These are phyloP conservation scores for Paramecium octaurelia DNA, from an alignment of 73 alveolate genomes.

Conservation along the genomic window DNA sequence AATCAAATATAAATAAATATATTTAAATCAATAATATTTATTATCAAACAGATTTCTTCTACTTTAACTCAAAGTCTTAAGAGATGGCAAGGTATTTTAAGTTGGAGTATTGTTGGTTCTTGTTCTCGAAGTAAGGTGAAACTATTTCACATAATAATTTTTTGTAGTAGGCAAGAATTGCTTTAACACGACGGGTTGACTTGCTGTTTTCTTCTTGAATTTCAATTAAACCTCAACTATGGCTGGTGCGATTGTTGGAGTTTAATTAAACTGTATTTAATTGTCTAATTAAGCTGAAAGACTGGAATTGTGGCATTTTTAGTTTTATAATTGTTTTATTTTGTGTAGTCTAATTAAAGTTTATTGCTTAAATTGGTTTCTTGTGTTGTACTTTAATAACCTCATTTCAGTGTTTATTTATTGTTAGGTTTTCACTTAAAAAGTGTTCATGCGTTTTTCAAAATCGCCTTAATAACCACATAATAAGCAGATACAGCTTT, in stretches of 20 bases:
- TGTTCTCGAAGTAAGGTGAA: neutral
- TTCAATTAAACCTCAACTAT: neutral
- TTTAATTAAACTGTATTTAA: neutral
- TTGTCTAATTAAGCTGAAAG: neutral
- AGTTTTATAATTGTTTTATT: neutral
- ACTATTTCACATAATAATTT: neutral
- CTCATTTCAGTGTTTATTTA: neutral
- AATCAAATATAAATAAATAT: neutral
- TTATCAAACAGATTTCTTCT: neutral
- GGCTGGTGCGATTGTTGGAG: neutral
- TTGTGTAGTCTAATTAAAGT: neutral
- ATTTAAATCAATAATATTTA: neutral
- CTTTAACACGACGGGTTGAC: neutral
- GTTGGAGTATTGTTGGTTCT: neutral
- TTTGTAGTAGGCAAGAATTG: neutral
- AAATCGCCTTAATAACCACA: neutral
- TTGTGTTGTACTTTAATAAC: neutral
- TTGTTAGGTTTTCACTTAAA: neutral
- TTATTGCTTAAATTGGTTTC: neutral
- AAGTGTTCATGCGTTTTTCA: neutral
- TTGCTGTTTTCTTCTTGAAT: neutral
- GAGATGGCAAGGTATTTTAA: neutral
- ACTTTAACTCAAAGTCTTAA: neutral
- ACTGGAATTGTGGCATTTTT: neutral
- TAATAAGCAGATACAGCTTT: neutral